Evolutionary conservation across 1,284 basidiomycete genomes (phyloP), one percentile per base, ranked within the genome.

Genomic region (Ceratobasidium sp.): DNA sequence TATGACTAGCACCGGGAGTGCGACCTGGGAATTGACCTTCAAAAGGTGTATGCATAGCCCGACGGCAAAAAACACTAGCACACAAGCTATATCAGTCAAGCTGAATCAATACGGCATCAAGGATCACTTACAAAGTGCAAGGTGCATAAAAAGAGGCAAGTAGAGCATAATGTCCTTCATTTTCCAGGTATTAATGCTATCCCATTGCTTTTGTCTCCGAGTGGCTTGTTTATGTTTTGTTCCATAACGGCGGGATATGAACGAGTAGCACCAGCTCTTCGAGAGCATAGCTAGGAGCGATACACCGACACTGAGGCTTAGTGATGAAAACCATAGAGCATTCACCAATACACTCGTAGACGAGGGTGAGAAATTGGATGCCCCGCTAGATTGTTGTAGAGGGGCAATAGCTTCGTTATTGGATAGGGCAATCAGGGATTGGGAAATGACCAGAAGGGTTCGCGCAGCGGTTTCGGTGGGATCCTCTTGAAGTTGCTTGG

Each of bases 221-320:
- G n/a, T n/a, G 11, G 47, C 63, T 33, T 65, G 63, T 27, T 24
- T 15, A 31, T 31, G 50, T 27, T 44, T 44, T 17, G 48, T 44
- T 17, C 63, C 63, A 29, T 19, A 50, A 15, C 63, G 45, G 47
- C 29, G 14, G 1, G 63, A 47, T 47, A 65, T 65, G 44, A 65
- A 65, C 4, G 48, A 50, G 47, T 65, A 48, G 27, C 63, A 65
- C 63, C 63, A 65, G 14, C 50, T 47, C 31, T 65, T 65, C 5
- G 63, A 44, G 33, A 65, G 63, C 14, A 50, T 50, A 33, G 63
- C 63, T 9, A 65, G 6, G 33, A 65, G 47, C 1, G 63, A 31
- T 27, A 48, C 47, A 5, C 45, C 47, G 27, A 65, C 33, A 51
- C 63, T 65, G 15, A 65, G 63, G 47, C 47, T n/a, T 48, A 65